Evolutionary conservation across 2,329 filamentous ascomycete genomes (phyloP), one percentile per base, ranked within the genome.

Genomic region (Aureobasidium lini): DNA sequence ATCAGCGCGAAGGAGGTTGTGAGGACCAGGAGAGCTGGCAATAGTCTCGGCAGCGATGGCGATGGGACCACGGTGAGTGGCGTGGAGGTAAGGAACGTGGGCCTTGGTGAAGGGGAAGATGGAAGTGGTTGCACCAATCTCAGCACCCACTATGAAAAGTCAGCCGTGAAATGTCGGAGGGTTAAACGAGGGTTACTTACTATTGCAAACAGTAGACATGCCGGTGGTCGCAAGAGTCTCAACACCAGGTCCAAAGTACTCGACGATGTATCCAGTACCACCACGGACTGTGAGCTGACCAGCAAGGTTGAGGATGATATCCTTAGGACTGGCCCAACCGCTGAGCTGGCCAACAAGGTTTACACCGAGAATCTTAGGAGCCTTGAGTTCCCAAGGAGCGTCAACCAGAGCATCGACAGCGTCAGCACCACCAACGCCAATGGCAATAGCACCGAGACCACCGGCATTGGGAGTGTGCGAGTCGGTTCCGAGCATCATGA

Each of bases 401-500:
- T 95, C 92, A 2, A 96, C 94, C 42, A 99, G 83, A 7, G 93
- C 94, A 76, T 99, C 94, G 2, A 99, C 94, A 28, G 94, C 94
- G 76, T 99, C 94, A 28, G 94, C 94, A 69, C 94, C 94, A 70
- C 94, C 94, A 36, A 99, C 94, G 73, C 94, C 94, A 71, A 99
- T 97, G 8, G 94, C 94, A 68, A 96, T 90, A 4, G 90, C 92
- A 66, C 89, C 91, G 58, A 97, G 79, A 61, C 94, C 94, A 67
- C 94, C 94, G n/a, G 90, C 94, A 71, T 97, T 99, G 44, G 94
- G 94, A 47, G 91, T 96, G 75, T 99, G 94, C 69, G 90, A 95
- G 75, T 99, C 94, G 32, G 94, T 99, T 59, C 94, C 94, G 42
- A 99, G 83, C 91, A 99, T 97, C 92, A 99, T 96, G 67, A 97